phyloP scores from a whole-genome alignment of 148 eudicot genomes.

The Silene conica region DNA sequence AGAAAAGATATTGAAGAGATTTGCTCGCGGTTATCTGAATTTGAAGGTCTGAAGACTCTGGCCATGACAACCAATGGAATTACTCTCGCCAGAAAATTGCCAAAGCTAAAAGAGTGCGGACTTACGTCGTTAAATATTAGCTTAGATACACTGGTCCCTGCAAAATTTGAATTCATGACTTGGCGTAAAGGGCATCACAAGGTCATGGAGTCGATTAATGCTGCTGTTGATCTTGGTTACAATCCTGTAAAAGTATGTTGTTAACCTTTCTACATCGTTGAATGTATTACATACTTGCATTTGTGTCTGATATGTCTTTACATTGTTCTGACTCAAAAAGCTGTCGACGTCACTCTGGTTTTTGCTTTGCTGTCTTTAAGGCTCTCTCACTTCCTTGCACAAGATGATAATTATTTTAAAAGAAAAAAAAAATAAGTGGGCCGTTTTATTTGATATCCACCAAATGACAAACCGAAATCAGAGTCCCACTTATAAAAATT shows the following conservation, averaged over 20 bases:
- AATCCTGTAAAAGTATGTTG: conserved; percentile 78
- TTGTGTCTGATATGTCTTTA: not conserved
- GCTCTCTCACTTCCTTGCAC: not conserved
- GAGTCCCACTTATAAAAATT: not conserved
- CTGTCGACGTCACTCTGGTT: not conserved
- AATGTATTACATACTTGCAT: not conserved
- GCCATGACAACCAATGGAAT: conserved; percentile 94
- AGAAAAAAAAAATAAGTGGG: not conserved
- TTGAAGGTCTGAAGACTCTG: conserved; percentile 70
- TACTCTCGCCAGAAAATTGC: conserved; percentile 68
- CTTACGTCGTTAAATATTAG: conserved; percentile 74
- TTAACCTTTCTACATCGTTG: not conserved
- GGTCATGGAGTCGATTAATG: conserved; percentile 72
- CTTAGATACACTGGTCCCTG: conserved; percentile 80
- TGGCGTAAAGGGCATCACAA: conserved; percentile 86
- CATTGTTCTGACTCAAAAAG: not conserved
- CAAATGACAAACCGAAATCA: not conserved
- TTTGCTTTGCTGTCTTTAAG: not conserved
- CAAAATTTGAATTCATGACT: conserved; percentile 86
- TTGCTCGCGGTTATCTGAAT: conserved; percentile 62
- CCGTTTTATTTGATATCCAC: not conserved
- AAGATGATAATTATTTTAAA: no score
- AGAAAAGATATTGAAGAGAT: conserved; percentile 88
- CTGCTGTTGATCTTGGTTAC: conserved; percentile 74
- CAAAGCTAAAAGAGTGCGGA: conserved; percentile 78